These are phyloP conservation scores for Colletotrichum musae DNA, from an alignment of 2,329 filamentous ascomycete genomes.

Conservation along the genomic window DNA sequence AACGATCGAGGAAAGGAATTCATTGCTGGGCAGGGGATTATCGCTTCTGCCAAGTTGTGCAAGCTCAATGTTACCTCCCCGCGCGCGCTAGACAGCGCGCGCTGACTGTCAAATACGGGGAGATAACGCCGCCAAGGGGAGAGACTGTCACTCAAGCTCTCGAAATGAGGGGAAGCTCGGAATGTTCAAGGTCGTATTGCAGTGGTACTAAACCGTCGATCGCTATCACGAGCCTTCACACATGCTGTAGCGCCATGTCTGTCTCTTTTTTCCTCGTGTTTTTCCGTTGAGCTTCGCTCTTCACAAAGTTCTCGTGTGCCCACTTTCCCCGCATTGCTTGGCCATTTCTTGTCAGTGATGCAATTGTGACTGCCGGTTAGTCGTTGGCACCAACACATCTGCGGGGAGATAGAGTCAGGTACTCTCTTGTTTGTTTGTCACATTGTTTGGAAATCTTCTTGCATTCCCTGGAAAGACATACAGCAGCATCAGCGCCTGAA, in stretches of 20 bases:
- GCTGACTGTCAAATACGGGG: conserved; percentile 5
- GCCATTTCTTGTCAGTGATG: conserved; percentile 10
- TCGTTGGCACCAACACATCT: conserved; percentile 1
- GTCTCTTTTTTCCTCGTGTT: background rate
- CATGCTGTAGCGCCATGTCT: background rate
- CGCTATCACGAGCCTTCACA: conserved; percentile 10
- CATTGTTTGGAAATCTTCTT: background rate
- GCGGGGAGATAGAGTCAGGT: background rate
- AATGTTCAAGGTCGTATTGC: conserved; percentile 18
- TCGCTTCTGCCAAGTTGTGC: background rate
- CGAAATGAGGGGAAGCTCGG: conserved; percentile 28
- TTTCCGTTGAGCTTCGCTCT: background rate
- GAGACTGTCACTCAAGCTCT: background rate
- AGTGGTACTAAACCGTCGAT: conserved; percentile 4
- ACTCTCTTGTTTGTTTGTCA: background rate
- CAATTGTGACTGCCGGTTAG: conserved; percentile 14
- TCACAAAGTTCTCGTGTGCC: background rate
- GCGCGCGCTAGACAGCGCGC: conserved; percentile 7
- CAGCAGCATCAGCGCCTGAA: background rate
- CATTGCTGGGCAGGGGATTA: conserved; percentile 1
- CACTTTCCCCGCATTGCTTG: conserved; percentile 17
- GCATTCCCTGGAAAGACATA: background rate
- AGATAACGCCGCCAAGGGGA: background rate
- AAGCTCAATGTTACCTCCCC: conserved; percentile 19
- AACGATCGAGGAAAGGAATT: background rate